Evolutionary conservation across 345 rosid genomes (phyloP), one percentile per base, ranked within the genome.

Genomic region (Ceriops zippeliana): DNA sequence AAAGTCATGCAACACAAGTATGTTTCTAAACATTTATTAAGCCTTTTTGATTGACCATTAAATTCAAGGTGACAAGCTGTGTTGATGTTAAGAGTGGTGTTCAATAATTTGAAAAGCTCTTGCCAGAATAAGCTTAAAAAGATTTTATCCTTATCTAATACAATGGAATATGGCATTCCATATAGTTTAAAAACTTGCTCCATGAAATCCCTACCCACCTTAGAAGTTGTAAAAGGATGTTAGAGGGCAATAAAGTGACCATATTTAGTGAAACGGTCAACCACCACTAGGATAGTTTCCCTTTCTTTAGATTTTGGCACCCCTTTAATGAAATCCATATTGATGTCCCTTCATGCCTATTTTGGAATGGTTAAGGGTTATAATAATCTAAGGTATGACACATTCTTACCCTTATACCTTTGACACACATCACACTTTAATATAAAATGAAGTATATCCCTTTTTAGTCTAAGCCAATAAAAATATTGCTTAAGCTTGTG

Each of bases 381-480:
- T 1, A 52, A 9, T 2, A 52, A 6, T 0, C 24, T 2, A 19
- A 2, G 1, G 4, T 0, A 2, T 2, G 0, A 6, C 3, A 19
- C 3, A 52, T 6, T 21, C 24, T 52, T 24, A 0, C 10, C 1
- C n/a, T 52, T 52, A 0, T 5, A 8, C 24, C 26, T 1, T 52
- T 52, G 22, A 8, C 57, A 52, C 3, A 5, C 5, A 1, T 19
- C 3, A n/a, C 11, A n/a, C 2, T 3, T 0, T 20, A 1, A 2
- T 7, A 52, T 2, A 5, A 19, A 19, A 4, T 20, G 0, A 9
- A 5, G 5, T 0, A 52, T 9, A 1, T 5, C 1, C 4, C 1
- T 21, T 16, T 5, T 52, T 2, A 52, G 15, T 2, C 8, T 2
- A 6, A 7, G n/a, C 24, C 57, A 52, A 52, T 52, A 19, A 52